Evolutionary conservation across 2,329 filamentous ascomycete genomes (phyloP).

Genomic region (Dactylonectria macrodidyma): DNA sequence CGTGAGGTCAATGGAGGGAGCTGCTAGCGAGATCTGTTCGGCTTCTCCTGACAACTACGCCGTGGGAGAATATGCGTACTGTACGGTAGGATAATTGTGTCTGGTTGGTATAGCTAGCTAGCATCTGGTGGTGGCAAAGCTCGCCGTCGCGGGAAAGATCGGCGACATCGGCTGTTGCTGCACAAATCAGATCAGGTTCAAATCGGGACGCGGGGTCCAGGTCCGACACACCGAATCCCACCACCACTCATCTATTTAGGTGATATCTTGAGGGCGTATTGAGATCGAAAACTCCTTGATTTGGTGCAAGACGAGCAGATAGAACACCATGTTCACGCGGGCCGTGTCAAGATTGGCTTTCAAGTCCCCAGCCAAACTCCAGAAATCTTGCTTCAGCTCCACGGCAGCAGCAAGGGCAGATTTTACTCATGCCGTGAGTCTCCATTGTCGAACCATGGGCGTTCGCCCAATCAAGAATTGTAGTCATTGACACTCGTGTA

Average conservation of each 20-base stretch:
- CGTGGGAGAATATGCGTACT: too few species aligned
- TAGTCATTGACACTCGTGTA: conserved; percentile 41
- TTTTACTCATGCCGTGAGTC: conserved; percentile 62
- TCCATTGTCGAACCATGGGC: conserved; percentile 5
- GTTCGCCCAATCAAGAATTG: not conserved
- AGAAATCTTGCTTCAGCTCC: conserved; percentile 54
- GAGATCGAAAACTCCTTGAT: not conserved
- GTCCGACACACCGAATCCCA: too few species aligned
- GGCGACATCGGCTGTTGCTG: too few species aligned
- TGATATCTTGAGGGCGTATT: not conserved
- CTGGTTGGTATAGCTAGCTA: too few species aligned
- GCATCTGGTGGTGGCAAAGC: too few species aligned
- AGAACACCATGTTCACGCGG: conserved; percentile 11
- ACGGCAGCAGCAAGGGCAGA: conserved; percentile 54
- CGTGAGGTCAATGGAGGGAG: conserved; percentile 12
- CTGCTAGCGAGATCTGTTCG: conserved; percentile 19
- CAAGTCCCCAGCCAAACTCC: conserved; percentile 2
- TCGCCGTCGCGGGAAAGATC: too few species aligned
- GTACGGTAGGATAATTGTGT: too few species aligned
- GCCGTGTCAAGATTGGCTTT: conserved; percentile 3
- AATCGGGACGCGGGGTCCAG: too few species aligned
- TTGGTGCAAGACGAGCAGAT: too few species aligned
- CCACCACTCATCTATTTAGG: conserved; percentile 13
- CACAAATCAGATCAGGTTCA: too few species aligned
- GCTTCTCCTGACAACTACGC: not conserved